Evolutionary conservation across 108 stramenopile genomes (phyloP), one percentile per base, ranked within the genome.

Genomic region (Cylindrotheca fusiformis): DNA sequence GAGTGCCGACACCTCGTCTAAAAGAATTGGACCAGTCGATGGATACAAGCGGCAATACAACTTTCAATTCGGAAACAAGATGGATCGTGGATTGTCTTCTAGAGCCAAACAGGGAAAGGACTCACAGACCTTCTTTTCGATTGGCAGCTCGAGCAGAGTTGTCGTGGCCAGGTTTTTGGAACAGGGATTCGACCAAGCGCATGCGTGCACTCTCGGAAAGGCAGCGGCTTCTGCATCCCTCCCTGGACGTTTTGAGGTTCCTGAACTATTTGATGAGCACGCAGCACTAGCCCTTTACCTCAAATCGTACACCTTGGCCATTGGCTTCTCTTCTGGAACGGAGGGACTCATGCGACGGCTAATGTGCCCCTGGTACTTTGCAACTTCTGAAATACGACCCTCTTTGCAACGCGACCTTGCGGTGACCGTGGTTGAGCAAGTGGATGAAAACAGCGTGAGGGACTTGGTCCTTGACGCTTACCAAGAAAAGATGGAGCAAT

Each of bases 181-280:
- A 5, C 14, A 48, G 44, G 78, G 78, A 4, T 80, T 73, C 63
- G 30, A 55, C 20, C 28, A 52, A 4, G 64, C 55, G n/a, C 27
- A 58, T 58, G 61, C 57, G 24, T 33, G 22, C 32, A 55, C 48
- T 6, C 46, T 61, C 32, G 79, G 76, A 10, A 36, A 30, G 46
- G 67, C 74, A 12, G 74, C 67, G 19, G 31, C 60, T 12, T 22
- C 51, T 60, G 57, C 75, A n/a, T 12, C 30, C 3, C 17, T 19
- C 23, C 30, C 64, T 32, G 29, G 60, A 26, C 10, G 36, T 52
- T 44, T 71, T 53, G 47, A 20, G 12, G 61, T 31, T 27, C 60
- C 64, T 32, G 87, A 92, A 61, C 63, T 78, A 19, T 92, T 88
- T 70, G 90, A 92, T 64, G 90, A 92, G 48, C 87, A 88, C 72